Evolutionary conservation across 345 rosid genomes (phyloP), one percentile per base, ranked within the genome.

Genomic region (Isatis tinctoria): DNA sequence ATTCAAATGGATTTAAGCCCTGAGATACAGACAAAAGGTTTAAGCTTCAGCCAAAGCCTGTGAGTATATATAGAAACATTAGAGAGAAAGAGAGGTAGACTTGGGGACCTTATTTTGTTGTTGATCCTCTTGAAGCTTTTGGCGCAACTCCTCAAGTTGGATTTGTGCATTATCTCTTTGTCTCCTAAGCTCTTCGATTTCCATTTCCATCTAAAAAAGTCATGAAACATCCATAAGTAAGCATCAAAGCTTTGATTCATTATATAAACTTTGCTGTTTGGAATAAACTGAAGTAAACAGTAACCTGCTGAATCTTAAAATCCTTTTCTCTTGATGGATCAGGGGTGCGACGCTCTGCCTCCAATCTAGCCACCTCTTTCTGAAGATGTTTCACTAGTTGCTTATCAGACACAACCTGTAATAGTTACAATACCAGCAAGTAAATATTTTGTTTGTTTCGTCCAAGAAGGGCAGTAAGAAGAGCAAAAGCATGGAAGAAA

Each of bases 331-430:
- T 85, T n/a, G 92, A 80, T 53, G 96, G 97, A 65, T 85, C 96
- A 65, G 99, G 99, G 49, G 99, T 96, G 65, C 95, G 91, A 77
- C 90, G 88, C 80, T 83, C 98, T 35, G 99, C 98, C 87, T 96
- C 99, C 79, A 96, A 67, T 74, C 99, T 84, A 48, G 98, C 95
- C 58, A 96, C 93, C 87, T 96, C 99, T 80, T 96, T 96, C 86
- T 96, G 98, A 76, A 96, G 86, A 85, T 96, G 99, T 78, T 89
- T 96, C 73, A 96, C 99, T 58, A 96, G 78, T 72, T 96, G 98
- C 87, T 92, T 96, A 69, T 96, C 97, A 6, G 99, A 87, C 77
- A 96, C 96, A 69, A 96, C 96, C 99, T 96, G 67, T 32, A 52
- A 51, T 37, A 47, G 53, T 37, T 6, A 45, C 56, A 36, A 16